Base-by-base conservation (phyloP, 768 basidiomycete genomes). In the Pseudohyphozyma bogoriensis region DNA sequence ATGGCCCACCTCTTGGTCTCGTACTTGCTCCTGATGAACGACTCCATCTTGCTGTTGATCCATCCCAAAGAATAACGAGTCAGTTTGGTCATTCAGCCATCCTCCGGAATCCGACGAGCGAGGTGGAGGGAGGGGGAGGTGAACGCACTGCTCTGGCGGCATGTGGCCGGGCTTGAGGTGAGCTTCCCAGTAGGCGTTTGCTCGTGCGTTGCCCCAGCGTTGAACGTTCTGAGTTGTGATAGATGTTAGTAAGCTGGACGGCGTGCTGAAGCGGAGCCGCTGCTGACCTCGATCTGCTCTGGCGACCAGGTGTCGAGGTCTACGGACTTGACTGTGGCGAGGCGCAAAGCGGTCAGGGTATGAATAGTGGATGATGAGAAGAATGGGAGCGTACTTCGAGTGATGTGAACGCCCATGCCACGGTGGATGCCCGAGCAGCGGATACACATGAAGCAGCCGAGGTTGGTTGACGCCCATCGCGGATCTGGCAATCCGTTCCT, bases 221-320 rank as follows among this genome's bases (percentile, higher is more conserved):
- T 87, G 84, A 55, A 97, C 84, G 2, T 58, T 69, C 71, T 76
- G 62, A 28, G 45, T 4, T 35, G 47, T 8, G 28, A 11, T 28
- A 31, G 16, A 8, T 8, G 47, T 49, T 29, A 31, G 83, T 83
- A 45, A 24, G 11, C 20, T 24, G 20, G 7, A 4, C 15, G 45
- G 8, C 45, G 3, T n/a, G 45, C n/a, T n/a, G 33, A 36, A 36
- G 33, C 32, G n/a, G 52, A 53, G 28, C 32, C 66, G n/a, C n/a
- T n/a, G n/a, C 80, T 62, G 68, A 90, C 91, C 76, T 85, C 83
- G 86, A 99, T 92, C 76, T 99, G 93, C 64, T 96, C 91, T 4
- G 89, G 89, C 11, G 89, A 93, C 93, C 93, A 99, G 22, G 87
- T 82, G 69, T 99, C 93, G 56, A 99, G 83, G 76, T 99, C 93